phyloP scores from a whole-genome alignment of 805 yeast species.

The Lachancea fermentati region DNA sequence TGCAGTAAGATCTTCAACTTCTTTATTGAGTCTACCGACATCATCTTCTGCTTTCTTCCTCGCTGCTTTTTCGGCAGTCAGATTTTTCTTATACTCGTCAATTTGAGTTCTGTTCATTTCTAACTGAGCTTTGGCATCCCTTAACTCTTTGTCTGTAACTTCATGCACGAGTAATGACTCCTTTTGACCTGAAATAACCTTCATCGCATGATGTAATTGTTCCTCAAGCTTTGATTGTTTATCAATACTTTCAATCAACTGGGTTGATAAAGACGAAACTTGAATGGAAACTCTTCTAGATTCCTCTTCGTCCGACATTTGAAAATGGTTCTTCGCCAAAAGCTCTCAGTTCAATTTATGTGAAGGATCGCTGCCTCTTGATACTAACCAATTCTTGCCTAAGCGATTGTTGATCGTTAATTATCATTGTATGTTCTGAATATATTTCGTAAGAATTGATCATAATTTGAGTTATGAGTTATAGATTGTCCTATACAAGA shows the following conservation, averaged over 20 bases:
- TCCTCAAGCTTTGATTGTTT: slow-evolving; percentile 53
- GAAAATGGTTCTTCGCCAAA: too few relatives aligned
- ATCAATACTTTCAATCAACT: slow-evolving; percentile 54
- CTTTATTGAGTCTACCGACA: slow-evolving; percentile 55
- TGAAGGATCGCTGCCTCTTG: too few relatives aligned
- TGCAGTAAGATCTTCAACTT: slow-evolving; percentile 74
- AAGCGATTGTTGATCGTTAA: too few relatives aligned
- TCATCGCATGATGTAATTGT: slow-evolving; percentile 38
- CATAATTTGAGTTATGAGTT: too few relatives aligned
- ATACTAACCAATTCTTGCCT: too few relatives aligned
- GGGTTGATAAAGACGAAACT: slow-evolving; percentile 52
- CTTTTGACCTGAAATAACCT: slow-evolving; percentile 25
- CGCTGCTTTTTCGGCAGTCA: slow-evolving; percentile 30
- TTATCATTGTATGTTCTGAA: too few relatives aligned
- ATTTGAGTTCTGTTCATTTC: slow-evolving; percentile 23
- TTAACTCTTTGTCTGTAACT: slow-evolving; percentile 30
- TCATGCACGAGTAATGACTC: slow-evolving; percentile 23
- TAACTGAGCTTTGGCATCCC: slow-evolving; percentile 20
- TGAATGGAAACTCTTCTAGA: slow-evolving; percentile 45
- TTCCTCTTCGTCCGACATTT: slow-evolving; percentile 29
- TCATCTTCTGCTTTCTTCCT: slow-evolving; percentile 53
- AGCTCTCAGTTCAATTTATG: too few relatives aligned
- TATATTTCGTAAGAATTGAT: too few relatives aligned
- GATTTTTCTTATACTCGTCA: slow-evolving; percentile 11
- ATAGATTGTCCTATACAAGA: too few relatives aligned